phyloP scores from a whole-genome alignment of 2,329 filamentous ascomycete genomes.

The Fusarium sp. region DNA sequence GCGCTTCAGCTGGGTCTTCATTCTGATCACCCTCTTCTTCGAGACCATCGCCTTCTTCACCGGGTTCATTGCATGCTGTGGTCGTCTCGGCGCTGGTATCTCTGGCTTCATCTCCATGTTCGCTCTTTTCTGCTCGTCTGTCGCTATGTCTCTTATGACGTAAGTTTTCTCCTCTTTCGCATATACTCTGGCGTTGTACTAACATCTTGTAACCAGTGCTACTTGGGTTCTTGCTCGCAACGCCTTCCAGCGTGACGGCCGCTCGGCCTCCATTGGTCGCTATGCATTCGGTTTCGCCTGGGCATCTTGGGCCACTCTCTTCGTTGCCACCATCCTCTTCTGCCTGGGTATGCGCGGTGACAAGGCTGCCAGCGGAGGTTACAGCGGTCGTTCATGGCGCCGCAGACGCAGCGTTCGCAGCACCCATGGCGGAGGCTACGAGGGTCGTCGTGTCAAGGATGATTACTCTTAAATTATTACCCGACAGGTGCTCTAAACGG shows the following conservation, averaged over 20 bases:
- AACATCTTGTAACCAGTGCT: slow-evolving; percentile 53
- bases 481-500: neutral
- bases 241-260: slow-evolving; percentile 68
- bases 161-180: slow-evolving; percentile 57
- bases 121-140: slow-evolving; percentile 76
- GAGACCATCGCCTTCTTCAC: slow-evolving; percentile 74
- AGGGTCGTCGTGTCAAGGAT: slow-evolving; percentile 74
- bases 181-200: slow-evolving; percentile 1
- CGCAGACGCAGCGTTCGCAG: slow-evolving; percentile 54
- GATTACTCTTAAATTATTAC: slow-evolving; percentile 68
- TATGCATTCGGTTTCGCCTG: slow-evolving; percentile 84
- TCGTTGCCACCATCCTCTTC: slow-evolving; percentile 76
- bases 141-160: slow-evolving; percentile 81
- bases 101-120: slow-evolving; percentile 68
- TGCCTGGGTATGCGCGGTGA: slow-evolving; percentile 69
- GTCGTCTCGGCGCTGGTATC: slow-evolving; percentile 76
- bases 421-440: slow-evolving; percentile 52
- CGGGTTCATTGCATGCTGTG: slow-evolving; percentile 77
- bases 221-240: slow-evolving; percentile 78
- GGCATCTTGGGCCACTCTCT: slow-evolving; percentile 75
- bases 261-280: slow-evolving; percentile 70
- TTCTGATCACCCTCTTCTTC: slow-evolving; percentile 87
- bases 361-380: slow-evolving; percentile 51
- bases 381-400: slow-evolving; percentile 52
- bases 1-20: slow-evolving; percentile 93